A percentile compares a stretch with the other conserved stretches of the same genome.
These are phyloP conservation scores for Didymella pinodella DNA, from an alignment of 2,329 filamentous ascomycete species.

Conservation along the genomic window DNA sequence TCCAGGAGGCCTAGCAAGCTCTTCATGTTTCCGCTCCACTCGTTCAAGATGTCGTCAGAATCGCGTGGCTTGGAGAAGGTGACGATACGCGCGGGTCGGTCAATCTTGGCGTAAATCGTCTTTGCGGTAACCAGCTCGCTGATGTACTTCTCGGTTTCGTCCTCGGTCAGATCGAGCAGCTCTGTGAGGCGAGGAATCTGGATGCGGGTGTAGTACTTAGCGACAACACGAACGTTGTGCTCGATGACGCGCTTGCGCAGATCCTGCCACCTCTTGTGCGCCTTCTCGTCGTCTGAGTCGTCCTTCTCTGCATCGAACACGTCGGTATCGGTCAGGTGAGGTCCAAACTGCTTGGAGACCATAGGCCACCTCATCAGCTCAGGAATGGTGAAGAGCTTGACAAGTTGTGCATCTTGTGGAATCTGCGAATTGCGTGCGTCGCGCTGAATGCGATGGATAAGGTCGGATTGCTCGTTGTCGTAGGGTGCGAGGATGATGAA, in stretches of 20 bases:
- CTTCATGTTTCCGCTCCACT: constrained; percentile 99
- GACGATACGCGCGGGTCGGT: constrained; percentile 88
- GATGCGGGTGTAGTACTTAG: constrained; percentile 98
- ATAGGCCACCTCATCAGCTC: constrained; percentile 99
- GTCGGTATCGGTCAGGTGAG: constrained; percentile 86
- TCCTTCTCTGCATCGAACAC: constrained; percentile 77
- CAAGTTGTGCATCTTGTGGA: constrained; percentile 79
- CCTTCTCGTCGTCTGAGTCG: constrained; percentile 77
- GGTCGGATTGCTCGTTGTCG: constrained; percentile 98
- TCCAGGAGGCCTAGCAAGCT: constrained; percentile 83
- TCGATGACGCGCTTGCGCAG: constrained; percentile 98
- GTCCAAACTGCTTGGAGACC: constrained; percentile 86
- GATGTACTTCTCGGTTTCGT: constrained; percentile 99
- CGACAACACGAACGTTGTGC: constrained; percentile 96
- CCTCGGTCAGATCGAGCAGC: constrained; percentile 88
- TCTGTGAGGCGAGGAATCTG: constrained; percentile 89
- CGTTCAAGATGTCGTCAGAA: constrained; percentile 94
- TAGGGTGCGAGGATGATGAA: constrained; percentile 96
- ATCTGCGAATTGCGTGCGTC: constrained; percentile 84
- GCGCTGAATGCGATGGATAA: constrained; percentile 89
- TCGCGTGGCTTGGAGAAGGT: constrained; percentile 95
- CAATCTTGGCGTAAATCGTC: constrained; percentile 98
- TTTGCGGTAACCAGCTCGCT: constrained; percentile 96
- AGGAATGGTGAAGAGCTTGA: constrained; percentile 93
- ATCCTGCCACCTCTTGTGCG: constrained; percentile 88